Base-by-base conservation (phyloP, 192 early-diverging fungal species). In the Funneliformis mosseae region DNA sequence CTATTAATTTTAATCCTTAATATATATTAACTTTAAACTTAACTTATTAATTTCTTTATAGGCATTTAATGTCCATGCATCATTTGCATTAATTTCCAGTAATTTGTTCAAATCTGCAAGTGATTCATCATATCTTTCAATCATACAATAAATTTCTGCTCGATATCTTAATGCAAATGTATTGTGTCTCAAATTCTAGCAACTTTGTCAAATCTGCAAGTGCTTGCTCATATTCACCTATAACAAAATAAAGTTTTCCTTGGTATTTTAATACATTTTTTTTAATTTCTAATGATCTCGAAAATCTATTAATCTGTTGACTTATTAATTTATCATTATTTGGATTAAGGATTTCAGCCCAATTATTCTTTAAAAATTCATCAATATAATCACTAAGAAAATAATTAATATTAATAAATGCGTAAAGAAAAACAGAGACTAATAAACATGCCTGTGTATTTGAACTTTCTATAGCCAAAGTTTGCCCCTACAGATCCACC, bases 401-500 rank as follows among this genome's bases (percentile, higher is more conserved):
- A 61, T n/a, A n/a, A n/a, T n/a, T n/a, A 61, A 5, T 61, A 61
- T 61, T 61, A 61, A 61, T n/a, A 14, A 61, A n/a, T n/a, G n/a
- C n/a, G n/a, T n/a, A 18, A 61, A 61, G 10, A 61, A 61, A 60
- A 61, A 61, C 16, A 61, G n/a, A n/a, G n/a, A 6, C 4, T n/a
- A n/a, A 61, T 61, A 61, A 61, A 0, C 16, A 61, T 61, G 16
- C 59, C 59, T 73, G 95, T 88, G 81, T 90, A 96, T 41, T 84
- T 81, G 83, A 96, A 96, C 5, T 86, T 84, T 42, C 79, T 70
- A 33, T 88, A 83, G 10, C 95, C 95, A 88, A 96, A 96, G 79
- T 95, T 96, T n/a, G 88, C 92, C 75, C 90, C 86, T 33, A 95
- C 84, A 21, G 87, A 77, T 80, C 95, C 95, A 18, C 92, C 93